phyloP scores from a whole-genome alignment of 768 basidiomycete species.

The Mycena venus region DNA sequence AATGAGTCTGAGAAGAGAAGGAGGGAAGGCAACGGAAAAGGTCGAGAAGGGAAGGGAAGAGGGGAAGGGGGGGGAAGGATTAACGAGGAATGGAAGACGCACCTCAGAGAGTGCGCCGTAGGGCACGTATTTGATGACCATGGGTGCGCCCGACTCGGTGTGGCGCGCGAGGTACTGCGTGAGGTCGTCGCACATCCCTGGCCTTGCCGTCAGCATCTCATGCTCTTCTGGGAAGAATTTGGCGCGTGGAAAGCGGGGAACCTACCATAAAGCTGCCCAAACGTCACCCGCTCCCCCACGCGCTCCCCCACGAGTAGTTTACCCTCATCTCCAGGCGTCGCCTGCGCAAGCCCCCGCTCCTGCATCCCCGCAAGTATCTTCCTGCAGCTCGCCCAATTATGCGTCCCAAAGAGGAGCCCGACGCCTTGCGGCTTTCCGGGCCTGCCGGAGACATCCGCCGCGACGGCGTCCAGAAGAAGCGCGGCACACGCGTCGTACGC shows the following conservation, averaged over 20 bases:
- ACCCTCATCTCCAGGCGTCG: slow-evolving; percentile 42
- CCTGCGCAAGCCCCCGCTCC: slow-evolving; percentile 64
- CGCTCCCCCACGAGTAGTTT: slow-evolving; percentile 60
- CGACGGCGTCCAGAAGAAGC: slow-evolving; percentile 68
- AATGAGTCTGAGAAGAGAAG: no score
- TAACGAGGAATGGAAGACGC: slow-evolving; percentile 16
- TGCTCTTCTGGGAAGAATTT: not conserved
- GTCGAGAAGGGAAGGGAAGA: no score
- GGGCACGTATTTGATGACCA: slow-evolving; percentile 87
- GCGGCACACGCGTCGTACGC: slow-evolving; percentile 76
- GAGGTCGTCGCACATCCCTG: slow-evolving; percentile 90
- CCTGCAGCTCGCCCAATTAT: slow-evolving; percentile 81
- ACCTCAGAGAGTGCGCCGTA: slow-evolving; percentile 82
- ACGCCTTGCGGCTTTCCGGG: slow-evolving; percentile 50
- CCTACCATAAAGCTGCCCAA: slow-evolving; percentile 90
- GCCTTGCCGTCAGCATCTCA: not conserved
- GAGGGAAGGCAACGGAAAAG: no score
- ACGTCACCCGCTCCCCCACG: slow-evolving; percentile 74
- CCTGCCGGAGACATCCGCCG: slow-evolving; percentile 64
- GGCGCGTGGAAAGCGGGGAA: slow-evolving; percentile 3
- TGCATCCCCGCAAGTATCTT: slow-evolving; percentile 74
- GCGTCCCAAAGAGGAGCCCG: slow-evolving; percentile 88
- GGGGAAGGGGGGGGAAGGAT: not conserved
- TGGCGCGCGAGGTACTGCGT: slow-evolving; percentile 76
- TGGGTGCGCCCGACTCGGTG: slow-evolving; percentile 67